Base-by-base conservation (phyloP, 2,329 filamentous ascomycete genomes). In the Pseudogymnoascus sp. region DNA sequence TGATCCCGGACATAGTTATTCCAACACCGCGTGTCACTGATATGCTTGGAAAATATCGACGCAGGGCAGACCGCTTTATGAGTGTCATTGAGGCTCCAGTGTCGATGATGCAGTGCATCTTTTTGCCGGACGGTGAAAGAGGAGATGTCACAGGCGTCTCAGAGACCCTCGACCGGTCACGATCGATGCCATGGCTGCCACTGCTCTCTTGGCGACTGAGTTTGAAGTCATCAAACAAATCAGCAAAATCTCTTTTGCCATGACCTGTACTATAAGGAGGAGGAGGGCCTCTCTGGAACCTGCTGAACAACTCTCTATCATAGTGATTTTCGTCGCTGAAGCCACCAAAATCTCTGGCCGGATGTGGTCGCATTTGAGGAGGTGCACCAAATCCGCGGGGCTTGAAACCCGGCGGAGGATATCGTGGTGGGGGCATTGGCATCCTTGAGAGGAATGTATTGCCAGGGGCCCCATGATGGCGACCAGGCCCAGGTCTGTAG, bases 1-100 rank as follows among this genome's bases (percentile, higher is more conserved):
- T 56, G 10, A 56, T 21, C 11, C 50, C 50, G 3, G 10, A 33
- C 29, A 14, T 33, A 33, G 50, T 56, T 35, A 56, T 56, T 16
- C 50, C 50, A 7, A 56, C 16, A 13, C 50, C 50, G 7, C 50
- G 50, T 21, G 50, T 56, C 10, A 56, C 29, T 6, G 50, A 33
- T 56, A 21, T 56, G 26, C 29, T 26, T 21, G 50, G 50, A 6
- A 56, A 56, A 56, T 19, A 56, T 33, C 50, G 50, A 14, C 50
- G 26, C 29, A 56, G 29, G 16, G 50, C 6, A 56, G 50, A 56
- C 5, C 59, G 59, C 11, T 65, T 66, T 40, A 65, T 64, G 37
- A 38, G 59, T 16, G 24, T 66, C 61, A 11, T 62, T 35, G 40
- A 24, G 56, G 42, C 38, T 63, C 14, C 62, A 50, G 8, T 66